These are phyloP conservation scores for Cephalotrichum gorgonifer DNA, from an alignment of 2,329 filamentous ascomycete species.

Conservation along the genomic window DNA sequence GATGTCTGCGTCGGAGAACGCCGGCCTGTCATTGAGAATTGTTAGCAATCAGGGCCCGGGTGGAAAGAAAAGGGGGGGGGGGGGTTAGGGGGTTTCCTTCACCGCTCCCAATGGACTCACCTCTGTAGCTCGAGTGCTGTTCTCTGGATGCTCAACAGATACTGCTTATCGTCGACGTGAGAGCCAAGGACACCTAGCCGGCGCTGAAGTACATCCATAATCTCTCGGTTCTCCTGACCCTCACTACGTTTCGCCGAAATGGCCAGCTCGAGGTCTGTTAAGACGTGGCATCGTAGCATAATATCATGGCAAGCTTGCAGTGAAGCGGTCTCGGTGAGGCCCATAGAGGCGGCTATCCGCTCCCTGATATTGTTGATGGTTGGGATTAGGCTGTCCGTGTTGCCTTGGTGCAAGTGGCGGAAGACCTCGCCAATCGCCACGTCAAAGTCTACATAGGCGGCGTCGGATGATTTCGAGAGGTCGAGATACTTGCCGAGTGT, in stretches of 20 bases:
- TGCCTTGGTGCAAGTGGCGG: conserved; percentile 49
- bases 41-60: background rate
- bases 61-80: no score
- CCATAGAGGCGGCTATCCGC: conserved; percentile 63
- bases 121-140: conserved; percentile 74
- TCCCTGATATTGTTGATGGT: conserved; percentile 55
- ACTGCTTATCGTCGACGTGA: conserved; percentile 88
- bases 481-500: conserved; percentile 55
- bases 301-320: conserved; percentile 74
- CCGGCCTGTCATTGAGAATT: conserved; percentile 24
- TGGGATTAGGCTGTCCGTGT: conserved; percentile 35
- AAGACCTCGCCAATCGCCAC: conserved; percentile 56
- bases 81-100: no score
- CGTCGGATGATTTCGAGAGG: conserved; percentile 26
- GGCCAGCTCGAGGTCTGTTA: conserved; percentile 80
- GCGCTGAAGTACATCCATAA: conserved; percentile 33
- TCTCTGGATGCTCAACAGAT: conserved; percentile 73
- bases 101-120: conserved; percentile 27
- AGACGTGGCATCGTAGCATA: conserved; percentile 76
- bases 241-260: conserved; percentile 35
- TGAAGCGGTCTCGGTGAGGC: conserved; percentile 66
- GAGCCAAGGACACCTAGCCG: conserved; percentile 85
- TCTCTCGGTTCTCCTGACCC: conserved; percentile 24
- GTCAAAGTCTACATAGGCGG: conserved; percentile 60
- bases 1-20: conserved; percentile 62